Percentiles rank a stretch among this genome's conserved stretches.
Evolutionary conservation across 2,329 filamentous ascomycete genomes (phyloP).

Genomic region (Nemania serpens): DNA sequence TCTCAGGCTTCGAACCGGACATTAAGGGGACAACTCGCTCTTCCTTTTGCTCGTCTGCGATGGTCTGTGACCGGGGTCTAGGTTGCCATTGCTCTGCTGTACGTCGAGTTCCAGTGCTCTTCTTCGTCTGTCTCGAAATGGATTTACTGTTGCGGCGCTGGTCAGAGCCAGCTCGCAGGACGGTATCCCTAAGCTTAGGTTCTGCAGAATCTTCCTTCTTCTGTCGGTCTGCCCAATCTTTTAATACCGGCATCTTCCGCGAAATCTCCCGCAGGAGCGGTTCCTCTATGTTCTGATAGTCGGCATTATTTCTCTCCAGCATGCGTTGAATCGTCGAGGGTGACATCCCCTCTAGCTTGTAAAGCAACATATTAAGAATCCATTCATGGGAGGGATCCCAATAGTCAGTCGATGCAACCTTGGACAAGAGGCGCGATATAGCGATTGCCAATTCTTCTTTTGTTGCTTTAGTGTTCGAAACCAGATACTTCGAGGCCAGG

Average conservation of each 20-base stretch:
- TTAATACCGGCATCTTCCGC: slow-evolving; percentile 19
- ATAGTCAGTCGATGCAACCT: slow-evolving; percentile 20
- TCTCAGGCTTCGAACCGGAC: background rate
- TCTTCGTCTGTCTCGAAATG: background rate
- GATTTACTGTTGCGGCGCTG: background rate
- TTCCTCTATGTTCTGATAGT: slow-evolving; percentile 23
- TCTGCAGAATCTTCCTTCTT: background rate
- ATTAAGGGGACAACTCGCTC: background rate
- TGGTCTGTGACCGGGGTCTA: background rate
- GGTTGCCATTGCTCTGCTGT: background rate
- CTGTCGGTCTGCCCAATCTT: slow-evolving; percentile 20
- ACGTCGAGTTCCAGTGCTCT: background rate
- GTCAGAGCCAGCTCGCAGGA: background rate
- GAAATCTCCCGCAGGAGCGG: slow-evolving; percentile 19
- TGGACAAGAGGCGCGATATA: slow-evolving; percentile 25
- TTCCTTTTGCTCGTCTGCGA: background rate
- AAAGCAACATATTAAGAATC: slow-evolving; percentile 25
- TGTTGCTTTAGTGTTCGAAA: slow-evolving; percentile 17
- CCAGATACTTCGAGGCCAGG: slow-evolving; percentile 29
- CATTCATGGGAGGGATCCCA: slow-evolving; percentile 18
- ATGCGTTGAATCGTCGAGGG: slow-evolving; percentile 14
- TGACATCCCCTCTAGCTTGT: slow-evolving; percentile 23
- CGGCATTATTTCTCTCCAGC: slow-evolving; percentile 21
- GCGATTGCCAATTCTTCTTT: slow-evolving; percentile 18
- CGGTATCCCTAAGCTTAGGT: background rate